phyloP scores from a whole-genome alignment of 1,284 basidiomycete species.

The Pascua sp. region DNA sequence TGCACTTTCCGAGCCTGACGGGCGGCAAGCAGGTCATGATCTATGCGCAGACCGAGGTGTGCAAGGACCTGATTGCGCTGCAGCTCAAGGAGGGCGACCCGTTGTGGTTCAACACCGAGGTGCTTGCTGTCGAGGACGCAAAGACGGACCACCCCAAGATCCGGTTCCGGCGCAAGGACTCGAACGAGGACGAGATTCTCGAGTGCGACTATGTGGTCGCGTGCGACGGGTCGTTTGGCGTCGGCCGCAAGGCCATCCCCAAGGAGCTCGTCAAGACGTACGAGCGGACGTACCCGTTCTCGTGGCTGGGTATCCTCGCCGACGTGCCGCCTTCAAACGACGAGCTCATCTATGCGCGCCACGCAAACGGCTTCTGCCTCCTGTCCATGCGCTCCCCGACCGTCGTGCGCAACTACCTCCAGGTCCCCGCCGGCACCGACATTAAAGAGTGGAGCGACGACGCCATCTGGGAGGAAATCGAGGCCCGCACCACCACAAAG shows the following conservation, averaged over 20 bases:
- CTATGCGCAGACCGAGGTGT: constrained; percentile 24
- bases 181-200: constrained; percentile 7
- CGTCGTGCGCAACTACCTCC: constrained; percentile 21
- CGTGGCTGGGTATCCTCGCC: constrained; percentile 21
- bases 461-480: constrained; percentile 20
- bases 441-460: constrained; percentile 19
- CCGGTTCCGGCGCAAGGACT: constrained; percentile 14
- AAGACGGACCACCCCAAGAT: constrained; percentile 13
- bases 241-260: constrained; percentile 17
- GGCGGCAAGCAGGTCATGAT: constrained; percentile 20
- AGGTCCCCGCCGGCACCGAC: constrained; percentile 19
- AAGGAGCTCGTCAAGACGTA: constrained; percentile 13
- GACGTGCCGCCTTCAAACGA: constrained; percentile 21
- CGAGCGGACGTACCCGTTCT: constrained; percentile 20
- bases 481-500: constrained; percentile 13
- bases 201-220: constrained; percentile 17
- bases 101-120: constrained; percentile 13
- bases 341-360: constrained; percentile 22
- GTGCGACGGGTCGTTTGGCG: constrained; percentile 21
- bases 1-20: constrained; percentile 18
- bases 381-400: constrained; percentile 20
- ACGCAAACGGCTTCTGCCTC: constrained; percentile 15
- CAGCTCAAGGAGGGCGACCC: constrained; percentile 20
- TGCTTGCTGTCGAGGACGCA: constrained; percentile 10
- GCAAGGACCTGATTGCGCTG: constrained; percentile 21